These are phyloP conservation scores for Gremmenia infestans DNA, from an alignment of 2,329 filamentous ascomycete species.

Conservation along the genomic window DNA sequence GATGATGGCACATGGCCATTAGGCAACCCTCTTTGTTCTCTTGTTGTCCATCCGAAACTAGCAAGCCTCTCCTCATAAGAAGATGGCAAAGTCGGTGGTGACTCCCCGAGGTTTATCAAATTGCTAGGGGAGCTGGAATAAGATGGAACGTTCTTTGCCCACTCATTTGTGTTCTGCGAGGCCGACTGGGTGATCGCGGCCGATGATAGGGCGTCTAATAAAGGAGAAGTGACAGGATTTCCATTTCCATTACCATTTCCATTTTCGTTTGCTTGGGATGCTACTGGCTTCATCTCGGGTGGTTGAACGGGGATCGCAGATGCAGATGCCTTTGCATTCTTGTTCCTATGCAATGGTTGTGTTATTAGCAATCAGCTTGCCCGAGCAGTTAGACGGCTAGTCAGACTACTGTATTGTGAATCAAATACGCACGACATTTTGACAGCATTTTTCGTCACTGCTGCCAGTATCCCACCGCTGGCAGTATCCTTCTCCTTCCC, in stretches of 20 bases:
- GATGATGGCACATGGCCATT: slow-evolving; percentile 25
- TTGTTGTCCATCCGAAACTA: slow-evolving; percentile 26
- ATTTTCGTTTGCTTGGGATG: slow-evolving; percentile 13
- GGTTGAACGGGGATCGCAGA: slow-evolving; percentile 18
- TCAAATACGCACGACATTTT: slow-evolving; percentile 27
- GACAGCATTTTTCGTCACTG: slow-evolving; percentile 30
- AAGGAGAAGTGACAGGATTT: slow-evolving; percentile 24
- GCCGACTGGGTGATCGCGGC: slow-evolving; percentile 22
- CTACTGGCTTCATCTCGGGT: slow-evolving; percentile 25
- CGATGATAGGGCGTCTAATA: slow-evolving; percentile 30
- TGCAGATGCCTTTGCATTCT: slow-evolving; percentile 19
- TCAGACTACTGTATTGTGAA: neutral
- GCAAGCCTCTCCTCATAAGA: slow-evolving; percentile 30
- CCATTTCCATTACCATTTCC: slow-evolving; percentile 15
- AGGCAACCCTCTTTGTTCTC: slow-evolving; percentile 27
- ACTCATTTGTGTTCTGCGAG: slow-evolving; percentile 35
- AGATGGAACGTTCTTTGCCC: slow-evolving; percentile 39
- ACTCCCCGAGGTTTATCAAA: slow-evolving; percentile 40
- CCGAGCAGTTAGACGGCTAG: neutral
- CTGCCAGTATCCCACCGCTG: slow-evolving; percentile 25
- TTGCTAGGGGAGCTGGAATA: slow-evolving; percentile 38
- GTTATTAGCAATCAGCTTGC: slow-evolving; percentile 6
- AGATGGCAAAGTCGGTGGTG: slow-evolving; percentile 35
- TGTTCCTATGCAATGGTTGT: slow-evolving; percentile 14
- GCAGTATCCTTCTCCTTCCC: slow-evolving; percentile 30